phyloP scores from a whole-genome alignment of 306 rosid species.

The Rosa rugosa region DNA sequence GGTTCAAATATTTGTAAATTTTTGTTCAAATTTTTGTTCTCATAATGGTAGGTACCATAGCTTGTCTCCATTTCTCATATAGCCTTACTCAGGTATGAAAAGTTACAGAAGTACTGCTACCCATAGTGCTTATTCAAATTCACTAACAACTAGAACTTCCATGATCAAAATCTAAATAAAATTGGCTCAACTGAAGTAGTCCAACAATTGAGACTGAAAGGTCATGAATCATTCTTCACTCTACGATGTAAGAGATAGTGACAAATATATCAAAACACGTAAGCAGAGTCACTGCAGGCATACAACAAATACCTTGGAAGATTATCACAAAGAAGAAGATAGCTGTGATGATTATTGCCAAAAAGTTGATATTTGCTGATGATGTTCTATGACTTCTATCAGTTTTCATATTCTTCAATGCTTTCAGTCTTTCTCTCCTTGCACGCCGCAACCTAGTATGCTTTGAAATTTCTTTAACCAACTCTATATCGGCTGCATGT shows the following conservation, averaged over 20 bases:
- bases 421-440: conserved; percentile 18
- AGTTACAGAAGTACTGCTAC: background rate
- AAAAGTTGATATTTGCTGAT: conserved; percentile 26
- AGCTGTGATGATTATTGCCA: conserved; percentile 32
- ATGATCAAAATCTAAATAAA: background rate
- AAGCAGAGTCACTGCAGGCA: background rate
- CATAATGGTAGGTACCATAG: too few relatives aligned
- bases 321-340: conserved; percentile 34
- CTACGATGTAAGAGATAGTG: background rate
- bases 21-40: too few relatives aligned
- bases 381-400: conserved; percentile 6
- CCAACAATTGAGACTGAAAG: background rate
- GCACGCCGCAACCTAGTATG: conserved; percentile 23
- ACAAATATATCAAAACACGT: background rate
- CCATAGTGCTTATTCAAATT: background rate
- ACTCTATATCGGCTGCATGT: conserved; percentile 31
- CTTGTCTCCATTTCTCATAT: too few relatives aligned
- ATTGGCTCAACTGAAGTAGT: background rate
- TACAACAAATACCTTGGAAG: conserved; percentile 32
- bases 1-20: too few relatives aligned
- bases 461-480: conserved; percentile 32
- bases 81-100: background rate
- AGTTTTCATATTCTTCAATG: conserved; percentile 21
- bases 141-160: background rate
- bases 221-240: background rate